Base-by-base conservation (phyloP, 257 asterid genomes). In the Solanum chiquidenum region DNA sequence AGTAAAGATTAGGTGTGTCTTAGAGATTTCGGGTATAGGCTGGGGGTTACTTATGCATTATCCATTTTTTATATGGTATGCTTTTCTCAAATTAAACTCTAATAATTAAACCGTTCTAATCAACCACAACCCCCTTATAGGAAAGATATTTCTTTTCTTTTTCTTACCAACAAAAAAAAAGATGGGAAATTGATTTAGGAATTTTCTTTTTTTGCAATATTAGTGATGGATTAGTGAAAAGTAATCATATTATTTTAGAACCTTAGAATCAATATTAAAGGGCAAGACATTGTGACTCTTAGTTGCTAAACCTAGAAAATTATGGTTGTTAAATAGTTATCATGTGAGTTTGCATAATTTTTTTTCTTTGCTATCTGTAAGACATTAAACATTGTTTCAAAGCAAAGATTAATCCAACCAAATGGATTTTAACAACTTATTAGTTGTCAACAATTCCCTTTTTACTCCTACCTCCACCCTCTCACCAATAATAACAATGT, bases 401-500 rank as follows among this genome's bases (percentile, higher is more conserved):
- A 89, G 91, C 92, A 87, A 95, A 92, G 96, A 76, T 86, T 46
- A 88, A 91, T 89, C 91, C 89, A 92, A 85, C 91, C 90, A 20
- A 71, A 33, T 31, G 23, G 69, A 10, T 44, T 35, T 42, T 64
- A 82, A 85, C 82, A 80, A 87, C 82, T 87, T 55, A 40, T 69
- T 86, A 52, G 64, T 38, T 69, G 64, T 69, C 69, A 31, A 72
- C 83, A 31, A 21, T 14, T 16, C 21, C 29, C n/a, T 62, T 31
- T 62, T 86, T 68, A 68, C 38, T 86, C 71, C 33, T 71, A 37
- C 38, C n/a, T 25, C 60, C n/a, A 25, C n/a, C n/a, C 12, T 27
- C 84, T n/a, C 55, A 75, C 31, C 23, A 23, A 34, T 2, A 34
- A 72, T 31, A 18, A 2, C 4, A 25, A 62, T 62, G 71, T 66